Evolutionary conservation across 495 filamentous ascomycete species (phyloP).

Genomic region (Xylona heveae): DNA sequence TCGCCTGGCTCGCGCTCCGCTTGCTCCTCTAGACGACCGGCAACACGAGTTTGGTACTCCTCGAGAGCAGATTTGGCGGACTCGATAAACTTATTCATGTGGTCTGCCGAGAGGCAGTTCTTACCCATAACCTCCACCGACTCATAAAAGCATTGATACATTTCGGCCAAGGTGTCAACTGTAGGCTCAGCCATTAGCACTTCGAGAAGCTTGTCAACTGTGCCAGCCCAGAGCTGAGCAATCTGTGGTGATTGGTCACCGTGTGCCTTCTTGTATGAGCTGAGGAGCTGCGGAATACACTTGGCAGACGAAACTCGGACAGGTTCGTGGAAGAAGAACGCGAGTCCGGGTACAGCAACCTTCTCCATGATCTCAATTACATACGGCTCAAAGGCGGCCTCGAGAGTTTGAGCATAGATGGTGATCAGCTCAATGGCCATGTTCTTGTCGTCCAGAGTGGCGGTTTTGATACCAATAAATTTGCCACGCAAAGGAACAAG

Average conservation of each 20-base stretch:
- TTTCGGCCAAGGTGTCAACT: constrained; percentile 89
- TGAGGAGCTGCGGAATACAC: constrained; percentile 81
- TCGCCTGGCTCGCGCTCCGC: constrained; percentile 58
- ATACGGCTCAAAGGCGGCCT: constrained; percentile 79
- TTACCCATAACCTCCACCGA: constrained; percentile 85
- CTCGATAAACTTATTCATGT: constrained; percentile 75
- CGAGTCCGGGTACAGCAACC: constrained; percentile 79
- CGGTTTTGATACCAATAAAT: constrained; percentile 96
- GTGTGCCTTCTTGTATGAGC: constrained; percentile 79
- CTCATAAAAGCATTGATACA: constrained; percentile 99
- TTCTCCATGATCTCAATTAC: constrained; percentile 89
- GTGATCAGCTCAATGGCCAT: constrained; percentile 95
- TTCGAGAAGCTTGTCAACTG: constrained; percentile 78
- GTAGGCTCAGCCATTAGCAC: constrained; percentile 88
- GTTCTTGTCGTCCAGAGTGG: constrained; percentile 91
- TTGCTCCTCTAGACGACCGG: constrained; percentile 58
- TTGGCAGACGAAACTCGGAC: constrained; percentile 92
- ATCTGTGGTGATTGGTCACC: constrained; percentile 56
- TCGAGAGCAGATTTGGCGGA: constrained; percentile 63
- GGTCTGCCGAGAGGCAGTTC: constrained; percentile 48
- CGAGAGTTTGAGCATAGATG: constrained; percentile 86
- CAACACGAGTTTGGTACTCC: constrained; percentile 77
- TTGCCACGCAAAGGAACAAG: constrained; percentile 90
- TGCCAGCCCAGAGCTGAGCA: constrained; percentile 58
- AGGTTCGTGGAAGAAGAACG: constrained; percentile 99